phyloP scores from a whole-genome alignment of 1,284 basidiomycete species.

The Malassezia cuniculi region DNA sequence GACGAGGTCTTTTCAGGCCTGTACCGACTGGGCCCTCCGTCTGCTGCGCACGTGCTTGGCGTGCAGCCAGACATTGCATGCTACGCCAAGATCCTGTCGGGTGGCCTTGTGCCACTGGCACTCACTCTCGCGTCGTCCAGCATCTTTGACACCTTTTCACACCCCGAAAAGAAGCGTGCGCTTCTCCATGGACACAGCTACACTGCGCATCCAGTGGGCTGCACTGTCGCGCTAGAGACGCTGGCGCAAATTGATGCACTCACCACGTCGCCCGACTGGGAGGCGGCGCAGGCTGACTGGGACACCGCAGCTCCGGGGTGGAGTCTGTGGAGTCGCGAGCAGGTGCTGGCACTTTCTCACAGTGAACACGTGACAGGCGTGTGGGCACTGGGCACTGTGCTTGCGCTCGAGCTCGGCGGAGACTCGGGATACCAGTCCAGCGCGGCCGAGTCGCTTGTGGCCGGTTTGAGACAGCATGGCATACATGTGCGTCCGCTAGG shows the following conservation, averaged over 20 bases:
- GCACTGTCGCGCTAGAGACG: slow-evolving; percentile 73
- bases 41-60: slow-evolving; percentile 24
- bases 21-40: slow-evolving; percentile 59
- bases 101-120: slow-evolving; percentile 75
- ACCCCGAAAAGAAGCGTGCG: slow-evolving; percentile 65
- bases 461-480: slow-evolving; percentile 47
- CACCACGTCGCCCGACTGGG: slow-evolving; percentile 53
- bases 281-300: slow-evolving; percentile 51
- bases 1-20: slow-evolving; percentile 93
- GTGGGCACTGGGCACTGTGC: slow-evolving; percentile 78
- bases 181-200: slow-evolving; percentile 91
- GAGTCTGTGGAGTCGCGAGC: slow-evolving; percentile 75
- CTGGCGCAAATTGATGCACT: slow-evolving; percentile 53
- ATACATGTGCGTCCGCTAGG: slow-evolving; percentile 82
- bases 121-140: slow-evolving; percentile 59
- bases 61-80: slow-evolving; percentile 58
- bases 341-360: slow-evolving; percentile 57
- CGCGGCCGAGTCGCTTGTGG: slow-evolving; percentile 20
- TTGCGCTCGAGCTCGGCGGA: slow-evolving; percentile 60
- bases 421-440: slow-evolving; percentile 48
- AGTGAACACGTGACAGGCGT: slow-evolving; percentile 56
- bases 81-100: slow-evolving; percentile 86
- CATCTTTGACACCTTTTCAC: slow-evolving; percentile 67
- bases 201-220: slow-evolving; percentile 52
- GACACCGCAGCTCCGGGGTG: slow-evolving; percentile 47